These are phyloP conservation scores for Boechera retrofracta DNA, from an alignment of 345 rosid genomes.

Conservation along the genomic window DNA sequence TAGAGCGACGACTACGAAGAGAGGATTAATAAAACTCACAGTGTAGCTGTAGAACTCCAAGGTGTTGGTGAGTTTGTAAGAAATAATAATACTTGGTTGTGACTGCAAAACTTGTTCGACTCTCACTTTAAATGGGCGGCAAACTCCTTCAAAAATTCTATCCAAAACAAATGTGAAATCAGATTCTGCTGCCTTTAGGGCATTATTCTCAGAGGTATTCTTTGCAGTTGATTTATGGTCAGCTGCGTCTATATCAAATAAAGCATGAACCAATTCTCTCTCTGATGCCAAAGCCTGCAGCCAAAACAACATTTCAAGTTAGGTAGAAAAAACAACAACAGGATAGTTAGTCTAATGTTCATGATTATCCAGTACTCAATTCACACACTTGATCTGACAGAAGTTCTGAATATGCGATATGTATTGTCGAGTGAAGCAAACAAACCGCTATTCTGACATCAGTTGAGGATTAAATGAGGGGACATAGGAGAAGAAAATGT, in stretches of 20 bases:
- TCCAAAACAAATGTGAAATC: conserved; percentile 87
- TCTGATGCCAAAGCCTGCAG: conserved; percentile 97
- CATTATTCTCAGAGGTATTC: conserved; percentile 59
- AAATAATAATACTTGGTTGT: conserved; percentile 89
- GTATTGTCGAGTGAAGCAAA: conserved; percentile 1
- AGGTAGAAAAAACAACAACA: conserved; percentile 12
- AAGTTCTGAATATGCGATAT: background rate
- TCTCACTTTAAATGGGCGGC: conserved; percentile 98
- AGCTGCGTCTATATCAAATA: conserved; percentile 81
- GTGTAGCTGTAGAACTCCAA: conserved; percentile 94
- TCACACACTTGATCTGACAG: conserved; percentile 7
- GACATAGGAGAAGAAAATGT: conserved; percentile 5
- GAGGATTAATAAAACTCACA: conserved; percentile 53
- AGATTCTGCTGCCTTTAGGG: conserved; percentile 70
- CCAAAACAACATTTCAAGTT: conserved; percentile 22
- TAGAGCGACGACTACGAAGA: background rate
- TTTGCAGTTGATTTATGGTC: conserved; percentile 65
- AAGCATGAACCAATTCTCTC: conserved; percentile 83
- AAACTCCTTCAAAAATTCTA: conserved; percentile 99
- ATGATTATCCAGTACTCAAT: conserved; percentile 5
- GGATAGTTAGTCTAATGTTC: background rate
- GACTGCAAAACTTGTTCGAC: conserved; percentile 98
- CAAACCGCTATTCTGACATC: background rate
- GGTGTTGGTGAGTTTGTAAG: conserved; percentile 89
- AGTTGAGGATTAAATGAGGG: background rate